Conservation (phyloP, 2,329 filamentous ascomycete species). For the Alternaria gaisen region DNA sequence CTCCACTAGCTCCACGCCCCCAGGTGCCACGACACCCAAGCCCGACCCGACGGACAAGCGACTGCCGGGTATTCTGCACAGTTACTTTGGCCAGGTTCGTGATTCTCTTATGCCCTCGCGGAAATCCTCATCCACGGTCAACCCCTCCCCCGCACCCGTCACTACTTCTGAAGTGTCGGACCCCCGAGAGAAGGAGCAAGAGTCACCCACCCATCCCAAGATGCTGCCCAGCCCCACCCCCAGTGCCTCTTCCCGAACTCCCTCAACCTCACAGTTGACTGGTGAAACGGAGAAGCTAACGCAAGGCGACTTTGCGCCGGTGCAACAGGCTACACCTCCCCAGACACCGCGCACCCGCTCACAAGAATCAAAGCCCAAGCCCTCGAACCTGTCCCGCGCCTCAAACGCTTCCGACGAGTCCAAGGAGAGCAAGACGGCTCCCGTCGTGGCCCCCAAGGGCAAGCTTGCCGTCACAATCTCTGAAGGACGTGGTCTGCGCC, state of each 20-base stretch:
- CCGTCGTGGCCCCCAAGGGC: constrained; percentile 78
- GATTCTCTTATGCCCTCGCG: constrained; percentile 62
- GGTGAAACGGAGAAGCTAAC: constrained; percentile 87
- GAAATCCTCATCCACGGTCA: constrained; percentile 49
- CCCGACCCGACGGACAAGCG: constrained; percentile 95
- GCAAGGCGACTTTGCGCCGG: constrained; percentile 70
- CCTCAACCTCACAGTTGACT: constrained; percentile 68
- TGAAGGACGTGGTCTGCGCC: constrained; percentile 82
- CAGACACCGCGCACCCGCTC: constrained; percentile 91
- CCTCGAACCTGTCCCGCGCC: constrained; percentile 62
- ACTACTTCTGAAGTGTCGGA: constrained; percentile 31
- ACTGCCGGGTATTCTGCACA: constrained; percentile 90
- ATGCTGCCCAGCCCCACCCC: constrained; percentile 61
- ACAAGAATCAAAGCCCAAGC: constrained; percentile 61
- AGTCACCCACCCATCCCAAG: constrained; percentile 55
- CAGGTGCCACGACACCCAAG: constrained; percentile 89
- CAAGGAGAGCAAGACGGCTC: constrained; percentile 55
- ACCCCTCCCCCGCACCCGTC: constrained; percentile 49
- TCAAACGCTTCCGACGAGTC: constrained; percentile 55
- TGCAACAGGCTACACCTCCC: constrained; percentile 85
- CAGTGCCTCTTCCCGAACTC: constrained; percentile 58
- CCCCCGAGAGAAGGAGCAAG: constrained; percentile 37
- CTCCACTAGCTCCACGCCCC: constrained; percentile 82
- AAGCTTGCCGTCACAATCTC: constrained; percentile 89
- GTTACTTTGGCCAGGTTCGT: constrained; percentile 99